These are phyloP conservation scores for Magnusiomyces paraingens DNA, from an alignment of 1,139 yeast genomes.

Conservation along the genomic window DNA sequence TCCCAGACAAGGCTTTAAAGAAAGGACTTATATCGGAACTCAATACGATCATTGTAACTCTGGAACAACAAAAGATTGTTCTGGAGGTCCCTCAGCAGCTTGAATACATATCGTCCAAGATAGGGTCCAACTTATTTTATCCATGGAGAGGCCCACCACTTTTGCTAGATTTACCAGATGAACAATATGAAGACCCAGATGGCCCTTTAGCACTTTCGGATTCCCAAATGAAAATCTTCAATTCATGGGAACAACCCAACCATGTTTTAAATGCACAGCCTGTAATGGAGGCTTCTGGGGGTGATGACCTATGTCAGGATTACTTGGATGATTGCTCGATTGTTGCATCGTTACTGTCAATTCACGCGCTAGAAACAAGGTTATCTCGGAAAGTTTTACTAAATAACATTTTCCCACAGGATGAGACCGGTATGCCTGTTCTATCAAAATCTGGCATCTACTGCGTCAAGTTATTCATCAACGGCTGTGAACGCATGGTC, in stretches of 20 bases:
- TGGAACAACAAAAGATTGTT: constrained; percentile 12
- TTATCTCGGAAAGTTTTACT: constrained; percentile 20
- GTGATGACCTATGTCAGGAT: constrained; percentile 43
- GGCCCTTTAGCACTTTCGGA: constrained; percentile 18
- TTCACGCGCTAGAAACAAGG: constrained; percentile 27
- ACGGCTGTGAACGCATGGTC: constrained; percentile 53
- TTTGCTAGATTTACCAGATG: not conserved
- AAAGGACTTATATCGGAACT: constrained; percentile 9
- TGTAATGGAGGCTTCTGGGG: constrained; percentile 18
- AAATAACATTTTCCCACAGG: constrained; percentile 23
- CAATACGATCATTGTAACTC: constrained; percentile 14
- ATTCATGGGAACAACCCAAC: constrained; percentile 25
- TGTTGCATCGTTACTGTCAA: constrained; percentile 56
- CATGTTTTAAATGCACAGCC: constrained; percentile 20
- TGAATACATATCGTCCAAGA: constrained; percentile 23
- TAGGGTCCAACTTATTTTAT: constrained; percentile 19
- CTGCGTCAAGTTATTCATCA: constrained; percentile 43
- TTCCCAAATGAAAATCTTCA: constrained; percentile 20
- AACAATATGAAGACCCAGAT: constrained; percentile 20
- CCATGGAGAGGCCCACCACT: constrained; percentile 23
- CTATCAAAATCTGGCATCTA: constrained; percentile 33
- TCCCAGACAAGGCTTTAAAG: constrained; percentile 6
- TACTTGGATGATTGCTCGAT: constrained; percentile 67
- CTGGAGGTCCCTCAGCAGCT: constrained; percentile 20
- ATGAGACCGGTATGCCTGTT: constrained; percentile 19